A percentile compares a stretch with the other conserved stretches of the same genome.
Evolutionary conservation across 2,329 filamentous ascomycete species (phyloP).

Genomic region (Exserohilum rostratum): DNA sequence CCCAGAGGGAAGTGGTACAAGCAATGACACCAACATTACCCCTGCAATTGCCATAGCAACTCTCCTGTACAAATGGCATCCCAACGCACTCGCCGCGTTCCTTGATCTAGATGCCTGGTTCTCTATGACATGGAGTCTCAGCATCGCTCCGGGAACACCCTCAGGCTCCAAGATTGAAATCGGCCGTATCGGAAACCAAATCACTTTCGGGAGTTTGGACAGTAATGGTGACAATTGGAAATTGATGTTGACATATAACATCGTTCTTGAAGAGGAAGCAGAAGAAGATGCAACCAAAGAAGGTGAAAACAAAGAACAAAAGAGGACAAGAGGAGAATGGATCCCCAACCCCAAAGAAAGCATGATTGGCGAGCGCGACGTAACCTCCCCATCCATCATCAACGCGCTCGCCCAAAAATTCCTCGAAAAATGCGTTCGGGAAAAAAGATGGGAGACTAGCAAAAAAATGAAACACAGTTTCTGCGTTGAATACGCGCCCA

Average conservation of each 20-base stretch:
- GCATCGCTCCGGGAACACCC: slow-evolving; percentile 10
- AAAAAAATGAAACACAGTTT: slow-evolving; percentile 26
- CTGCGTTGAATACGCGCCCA: slow-evolving; percentile 31
- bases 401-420: slow-evolving; percentile 11
- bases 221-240: slow-evolving; percentile 24
- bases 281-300: slow-evolving; percentile 1
- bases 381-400: slow-evolving; percentile 17
- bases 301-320: not conserved
- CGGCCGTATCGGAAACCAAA: slow-evolving; percentile 27
- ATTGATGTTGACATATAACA: slow-evolving; percentile 30
- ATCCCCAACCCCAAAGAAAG: slow-evolving; percentile 27
- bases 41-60: slow-evolving; percentile 25
- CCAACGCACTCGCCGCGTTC: slow-evolving; percentile 23
- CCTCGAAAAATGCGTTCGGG: not conserved
- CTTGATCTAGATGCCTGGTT: slow-evolving; percentile 35
- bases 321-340: slow-evolving; percentile 19
- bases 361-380: slow-evolving; percentile 24
- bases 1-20: not conserved
- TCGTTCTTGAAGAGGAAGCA: slow-evolving; percentile 4
- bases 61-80: slow-evolving; percentile 27
- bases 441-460: slow-evolving; percentile 23
- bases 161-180: slow-evolving; percentile 26
- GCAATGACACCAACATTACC: not conserved
- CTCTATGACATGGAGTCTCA: slow-evolving; percentile 27
- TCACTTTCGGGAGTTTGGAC: slow-evolving; percentile 31